Conservation (phyloP, 192 early-diverging fungal species). For the Coemansia aciculifera region DNA sequence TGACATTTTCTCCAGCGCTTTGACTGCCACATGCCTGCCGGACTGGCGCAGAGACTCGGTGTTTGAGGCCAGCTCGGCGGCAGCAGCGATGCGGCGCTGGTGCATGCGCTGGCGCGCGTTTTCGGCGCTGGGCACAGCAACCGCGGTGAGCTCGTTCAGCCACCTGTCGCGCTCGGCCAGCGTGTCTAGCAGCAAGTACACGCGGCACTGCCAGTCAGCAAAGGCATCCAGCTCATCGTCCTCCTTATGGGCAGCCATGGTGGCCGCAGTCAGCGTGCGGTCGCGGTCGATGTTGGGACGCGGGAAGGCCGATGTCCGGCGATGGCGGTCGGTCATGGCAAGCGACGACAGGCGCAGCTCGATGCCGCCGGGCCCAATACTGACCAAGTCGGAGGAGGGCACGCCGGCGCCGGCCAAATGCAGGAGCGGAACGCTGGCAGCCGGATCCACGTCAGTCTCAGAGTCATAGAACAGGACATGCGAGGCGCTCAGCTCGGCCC, state of each 20-base stretch:
- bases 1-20: slow-evolving; percentile 22
- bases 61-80: background rate
- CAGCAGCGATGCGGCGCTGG: slow-evolving; percentile 6
- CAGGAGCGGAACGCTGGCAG: slow-evolving; percentile 45
- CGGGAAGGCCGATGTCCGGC: slow-evolving; percentile 52
- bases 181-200: slow-evolving; percentile 48
- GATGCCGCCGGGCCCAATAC: slow-evolving; percentile 47
- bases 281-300: slow-evolving; percentile 17
- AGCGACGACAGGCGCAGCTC: slow-evolving; percentile 50
- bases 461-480: slow-evolving; percentile 45
- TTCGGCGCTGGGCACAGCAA: slow-evolving; percentile 47
- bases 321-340: slow-evolving; percentile 57
- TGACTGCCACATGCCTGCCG: slow-evolving; percentile 26
- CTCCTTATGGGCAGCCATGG: slow-evolving; percentile 3
- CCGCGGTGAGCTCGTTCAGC: slow-evolving; percentile 36
- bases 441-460: slow-evolving; percentile 31
- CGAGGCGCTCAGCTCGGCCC: slow-evolving; percentile 45
- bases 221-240: slow-evolving; percentile 39
- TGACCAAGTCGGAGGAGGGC: slow-evolving; percentile 48
- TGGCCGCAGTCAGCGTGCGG: slow-evolving; percentile 14
- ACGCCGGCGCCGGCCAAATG: slow-evolving; percentile 40
- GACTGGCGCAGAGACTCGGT: slow-evolving; percentile 34
- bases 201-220: slow-evolving; percentile 55
- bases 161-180: slow-evolving; percentile 43
- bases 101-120: slow-evolving; percentile 35